These are phyloP conservation scores for Ramaria rubella DNA, from an alignment of 768 basidiomycete genomes.

Conservation along the genomic window DNA sequence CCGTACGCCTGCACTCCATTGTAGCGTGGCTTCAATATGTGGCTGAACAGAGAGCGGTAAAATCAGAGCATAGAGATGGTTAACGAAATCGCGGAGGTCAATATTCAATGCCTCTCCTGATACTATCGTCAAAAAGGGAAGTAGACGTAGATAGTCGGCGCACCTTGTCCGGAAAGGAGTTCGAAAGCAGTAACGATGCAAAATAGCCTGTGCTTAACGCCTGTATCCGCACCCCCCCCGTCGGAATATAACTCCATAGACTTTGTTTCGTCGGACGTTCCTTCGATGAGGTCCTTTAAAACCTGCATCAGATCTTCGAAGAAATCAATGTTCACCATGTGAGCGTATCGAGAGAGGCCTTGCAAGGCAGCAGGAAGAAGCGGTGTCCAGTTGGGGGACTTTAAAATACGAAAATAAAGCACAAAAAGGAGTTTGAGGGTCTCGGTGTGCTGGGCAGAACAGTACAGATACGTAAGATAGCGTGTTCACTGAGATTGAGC, in stretches of 20 bases:
- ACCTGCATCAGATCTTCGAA: constrained; percentile 92
- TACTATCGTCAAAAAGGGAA: constrained; percentile 6
- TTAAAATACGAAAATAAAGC: constrained; percentile 93
- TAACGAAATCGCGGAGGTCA: constrained; percentile 85
- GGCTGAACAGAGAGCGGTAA: constrained; percentile 62
- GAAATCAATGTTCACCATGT: constrained; percentile 97
- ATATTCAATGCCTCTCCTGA: constrained; percentile 95
- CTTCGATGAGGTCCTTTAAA: constrained; percentile 67
- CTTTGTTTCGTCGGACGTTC: constrained; percentile 20
- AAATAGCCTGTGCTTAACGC: constrained; percentile 55
- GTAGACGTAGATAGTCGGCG: constrained; percentile 14
- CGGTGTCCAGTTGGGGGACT: constrained; percentile 69
- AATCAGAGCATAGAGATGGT: constrained; percentile 76
- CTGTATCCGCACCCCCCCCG: no score
- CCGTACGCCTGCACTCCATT: constrained; percentile 19
- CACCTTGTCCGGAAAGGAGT: constrained; percentile 90
- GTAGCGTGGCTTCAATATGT: constrained; percentile 51
- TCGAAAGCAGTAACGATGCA: constrained; percentile 98
- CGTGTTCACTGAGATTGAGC: neutral
- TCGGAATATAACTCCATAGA: no score
- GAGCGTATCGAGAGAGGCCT: constrained; percentile 90
- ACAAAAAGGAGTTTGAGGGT: constrained; percentile 96
- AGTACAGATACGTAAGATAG: neutral
- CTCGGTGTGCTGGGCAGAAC: constrained; percentile 84
- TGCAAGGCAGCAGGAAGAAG: constrained; percentile 83